Base-by-base conservation (phyloP, 2,329 filamentous ascomycete genomes). In the Chrysosporium keratinophilum region DNA sequence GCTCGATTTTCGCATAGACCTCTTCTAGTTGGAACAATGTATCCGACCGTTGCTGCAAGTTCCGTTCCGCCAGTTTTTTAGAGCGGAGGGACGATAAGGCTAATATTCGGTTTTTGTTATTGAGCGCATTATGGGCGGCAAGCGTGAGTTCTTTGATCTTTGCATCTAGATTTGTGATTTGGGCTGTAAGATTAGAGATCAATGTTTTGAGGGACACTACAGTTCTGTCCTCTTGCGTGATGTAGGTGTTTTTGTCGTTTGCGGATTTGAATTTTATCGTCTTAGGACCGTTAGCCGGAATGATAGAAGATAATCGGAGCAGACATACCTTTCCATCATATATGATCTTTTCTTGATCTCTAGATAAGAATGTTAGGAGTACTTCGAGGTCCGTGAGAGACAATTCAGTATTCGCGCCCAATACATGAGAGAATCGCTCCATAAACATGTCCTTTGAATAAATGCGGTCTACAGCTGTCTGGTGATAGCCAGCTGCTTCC, bases 11-110 rank as follows among this genome's bases (percentile, higher is more conserved):
- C n/a, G 77, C 70, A 52, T 88, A 86, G 0, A 94, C 83, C 58
- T 87, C 82, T 69, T 97, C 89, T 1, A 98, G 78, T 68, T 95
- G 89, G 41, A 76, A 74, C 1, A 95, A 78, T 0, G 87, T 87
- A 7, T 83, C 82, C 31, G 84, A 81, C 11, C 90, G 82, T 59
- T 82, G 81, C 31, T 80, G 74, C 0, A 97, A 76, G 10, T 83
- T 85, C 1, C 79, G 74, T 67, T 96, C 89, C 28, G 85, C 83
- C 6, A 87, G 73, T 68, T 93, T 96, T 73, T 88, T 95, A 4
- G 83, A 86, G 50, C 85, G 84, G 11, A 98, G 77, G 0, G 88
- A 83, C 0, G 86, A 84, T 33, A 91, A 78, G 9, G 91, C 93
- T 0, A 83, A 78, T 20, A 85, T 72, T 43, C 81, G 79, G 66